A percentile compares a stretch with the other conserved stretches of the same genome.
phyloP scores from a whole-genome alignment of 306 rosid species.

The Vigna reflexopilosa region DNA sequence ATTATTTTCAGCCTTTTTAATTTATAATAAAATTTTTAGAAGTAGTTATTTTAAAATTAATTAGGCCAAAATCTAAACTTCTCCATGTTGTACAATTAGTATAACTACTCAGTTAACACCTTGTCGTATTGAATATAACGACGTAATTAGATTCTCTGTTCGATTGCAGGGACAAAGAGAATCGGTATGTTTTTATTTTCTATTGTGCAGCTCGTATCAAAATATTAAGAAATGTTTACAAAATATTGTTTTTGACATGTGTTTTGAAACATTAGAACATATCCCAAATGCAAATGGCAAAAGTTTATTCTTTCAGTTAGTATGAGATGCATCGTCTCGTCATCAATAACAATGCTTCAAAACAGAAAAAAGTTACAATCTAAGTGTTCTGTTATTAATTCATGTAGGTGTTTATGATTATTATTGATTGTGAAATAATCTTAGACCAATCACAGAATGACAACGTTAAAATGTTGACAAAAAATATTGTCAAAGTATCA shows the following conservation, averaged over 20 bases:
- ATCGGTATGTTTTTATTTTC: too few species aligned
- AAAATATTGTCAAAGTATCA: too few species aligned
- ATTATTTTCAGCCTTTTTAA: background rate
- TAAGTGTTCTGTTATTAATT: too few species aligned
- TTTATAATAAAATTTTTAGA: background rate
- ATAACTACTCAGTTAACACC: background rate
- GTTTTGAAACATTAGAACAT: conserved; percentile 11
- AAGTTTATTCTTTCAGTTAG: conserved; percentile 15
- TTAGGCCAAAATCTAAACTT: background rate
- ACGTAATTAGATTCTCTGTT: background rate
- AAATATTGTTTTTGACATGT: background rate
- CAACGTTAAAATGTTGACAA: too few species aligned
- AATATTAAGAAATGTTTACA: background rate
- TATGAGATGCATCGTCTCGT: too few species aligned
- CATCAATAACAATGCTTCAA: too few species aligned
- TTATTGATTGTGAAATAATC: too few species aligned
- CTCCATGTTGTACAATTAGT: background rate
- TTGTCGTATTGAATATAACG: background rate
- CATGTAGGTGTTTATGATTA: too few species aligned
- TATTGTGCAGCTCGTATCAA: background rate
- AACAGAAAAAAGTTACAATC: background rate
- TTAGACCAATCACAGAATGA: too few species aligned
- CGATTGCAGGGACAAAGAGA: background rate
- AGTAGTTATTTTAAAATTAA: background rate
- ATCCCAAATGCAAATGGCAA: conserved; percentile 44